phyloP scores from a whole-genome alignment of 2,329 filamentous ascomycete species.

The Colletotrichum nymphaeae region DNA sequence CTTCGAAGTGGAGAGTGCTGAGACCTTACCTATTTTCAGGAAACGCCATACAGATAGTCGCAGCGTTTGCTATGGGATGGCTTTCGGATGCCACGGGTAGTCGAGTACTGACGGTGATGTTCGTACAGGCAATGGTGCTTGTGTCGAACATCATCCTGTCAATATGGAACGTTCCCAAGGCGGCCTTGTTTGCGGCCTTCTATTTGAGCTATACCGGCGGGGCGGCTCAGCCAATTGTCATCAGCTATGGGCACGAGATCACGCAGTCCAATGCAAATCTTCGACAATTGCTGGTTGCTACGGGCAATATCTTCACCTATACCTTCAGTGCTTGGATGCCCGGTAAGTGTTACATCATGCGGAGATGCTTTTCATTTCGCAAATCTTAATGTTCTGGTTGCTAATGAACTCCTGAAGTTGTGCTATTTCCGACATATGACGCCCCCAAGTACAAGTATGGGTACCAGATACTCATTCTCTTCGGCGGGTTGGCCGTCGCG shows the following conservation, averaged over 20 bases:
- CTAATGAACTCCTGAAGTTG: not conserved
- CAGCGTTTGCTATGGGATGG: not conserved
- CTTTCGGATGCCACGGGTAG: not conserved
- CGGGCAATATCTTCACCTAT: not conserved
- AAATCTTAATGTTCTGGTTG: not conserved
- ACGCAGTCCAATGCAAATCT: slow-evolving; percentile 19
- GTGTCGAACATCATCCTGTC: not conserved
- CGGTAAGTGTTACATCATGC: not conserved
- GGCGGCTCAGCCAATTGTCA: slow-evolving; percentile 8
- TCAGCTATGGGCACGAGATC: slow-evolving; percentile 20
- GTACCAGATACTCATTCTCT: not conserved
- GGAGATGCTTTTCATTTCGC: not conserved
- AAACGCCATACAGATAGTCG: not conserved
- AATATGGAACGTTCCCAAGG: not conserved
- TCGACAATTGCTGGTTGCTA: not conserved
- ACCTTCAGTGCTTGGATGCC: not conserved
- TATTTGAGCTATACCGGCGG: slow-evolving; percentile 15
- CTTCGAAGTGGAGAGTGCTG: not conserved
- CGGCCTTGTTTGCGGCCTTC: not conserved
- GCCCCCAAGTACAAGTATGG: not conserved
- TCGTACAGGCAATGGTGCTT: not conserved
- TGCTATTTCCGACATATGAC: not conserved
- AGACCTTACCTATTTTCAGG: not conserved
- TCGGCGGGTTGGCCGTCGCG: not conserved
- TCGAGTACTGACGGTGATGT: not conserved